Conservation (phyloP, 192 early-diverging fungal genomes). For the Diversispora epigaea region DNA sequence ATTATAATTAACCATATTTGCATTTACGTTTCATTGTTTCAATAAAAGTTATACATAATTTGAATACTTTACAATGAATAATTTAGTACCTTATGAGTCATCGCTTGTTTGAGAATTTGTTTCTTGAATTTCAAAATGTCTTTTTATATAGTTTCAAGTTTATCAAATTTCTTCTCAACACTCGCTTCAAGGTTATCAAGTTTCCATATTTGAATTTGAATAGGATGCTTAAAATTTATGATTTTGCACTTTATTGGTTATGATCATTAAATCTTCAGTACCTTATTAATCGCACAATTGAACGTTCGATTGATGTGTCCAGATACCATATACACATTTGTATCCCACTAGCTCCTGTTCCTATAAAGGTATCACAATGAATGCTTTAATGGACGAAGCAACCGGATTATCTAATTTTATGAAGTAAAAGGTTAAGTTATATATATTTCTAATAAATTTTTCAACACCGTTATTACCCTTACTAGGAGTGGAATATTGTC, state of each 20-base stretch:
- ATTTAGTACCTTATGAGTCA: too few species aligned
- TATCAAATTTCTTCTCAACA: too few species aligned
- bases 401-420: background rate
- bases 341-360: background rate
- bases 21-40: too few species aligned
- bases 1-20: too few species aligned
- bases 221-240: background rate
- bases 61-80: too few species aligned
- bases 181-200: background rate
- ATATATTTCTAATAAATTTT: constrained; percentile 5
- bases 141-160: background rate
- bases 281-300: background rate
- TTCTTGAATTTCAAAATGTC: constrained; percentile 3
- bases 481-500: background rate
- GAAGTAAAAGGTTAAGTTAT: background rate
- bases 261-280: constrained; percentile 5
- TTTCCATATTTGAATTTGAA: constrained; percentile 2
- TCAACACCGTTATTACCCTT: background rate
- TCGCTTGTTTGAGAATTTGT: background rate
- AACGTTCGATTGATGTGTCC: background rate
- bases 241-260: background rate
- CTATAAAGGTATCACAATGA: background rate
- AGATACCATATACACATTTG: background rate
- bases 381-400: background rate
- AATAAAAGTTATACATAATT: too few species aligned